Conservation (phyloP, 768 basidiomycete species). For the Lactarius deliciosus region DNA sequence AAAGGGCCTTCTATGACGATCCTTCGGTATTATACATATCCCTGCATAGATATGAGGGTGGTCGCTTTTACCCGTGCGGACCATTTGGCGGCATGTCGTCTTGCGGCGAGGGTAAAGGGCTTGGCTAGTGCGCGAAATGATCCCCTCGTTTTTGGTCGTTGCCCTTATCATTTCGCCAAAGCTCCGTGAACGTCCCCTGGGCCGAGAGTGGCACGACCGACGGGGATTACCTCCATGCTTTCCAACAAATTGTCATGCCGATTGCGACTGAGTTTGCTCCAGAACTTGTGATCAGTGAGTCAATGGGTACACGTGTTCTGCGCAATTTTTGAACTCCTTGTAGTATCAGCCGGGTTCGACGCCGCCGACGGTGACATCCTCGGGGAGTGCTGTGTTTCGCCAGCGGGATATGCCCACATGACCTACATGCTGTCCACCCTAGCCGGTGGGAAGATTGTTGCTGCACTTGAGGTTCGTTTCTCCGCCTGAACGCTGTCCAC, state of each 20-base stretch:
- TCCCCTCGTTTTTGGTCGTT: conserved; percentile 13
- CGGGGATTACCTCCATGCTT: conserved; percentile 95
- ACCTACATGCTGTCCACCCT: conserved; percentile 93
- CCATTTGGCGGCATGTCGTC: conserved; percentile 86
- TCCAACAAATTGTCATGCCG: conserved; percentile 94
- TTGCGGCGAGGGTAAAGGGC: conserved; percentile 78
- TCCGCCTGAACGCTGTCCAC: background rate
- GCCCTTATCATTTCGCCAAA: conserved; percentile 36
- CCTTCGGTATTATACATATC: conserved; percentile 91
- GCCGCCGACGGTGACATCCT: conserved; percentile 91
- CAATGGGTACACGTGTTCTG: no score
- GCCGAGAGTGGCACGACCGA: conserved; percentile 85
- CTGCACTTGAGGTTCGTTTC: conserved; percentile 83
- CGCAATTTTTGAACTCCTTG: background rate
- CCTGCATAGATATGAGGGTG: conserved; percentile 90
- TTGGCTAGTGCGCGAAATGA: conserved; percentile 69
- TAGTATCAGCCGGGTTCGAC: conserved; percentile 98
- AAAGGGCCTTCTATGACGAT: conserved; percentile 93
- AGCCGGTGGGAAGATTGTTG: conserved; percentile 85
- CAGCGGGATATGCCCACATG: conserved; percentile 96
- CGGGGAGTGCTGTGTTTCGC: conserved; percentile 88
- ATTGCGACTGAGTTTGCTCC: conserved; percentile 96
- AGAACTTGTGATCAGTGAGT: conserved; percentile 91
- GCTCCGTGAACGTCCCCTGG: conserved; percentile 97
- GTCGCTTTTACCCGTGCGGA: conserved; percentile 89